These are phyloP conservation scores for Penicillium rolfsii DNA, from an alignment of 2,329 filamentous ascomycete species.

Conservation along the genomic window DNA sequence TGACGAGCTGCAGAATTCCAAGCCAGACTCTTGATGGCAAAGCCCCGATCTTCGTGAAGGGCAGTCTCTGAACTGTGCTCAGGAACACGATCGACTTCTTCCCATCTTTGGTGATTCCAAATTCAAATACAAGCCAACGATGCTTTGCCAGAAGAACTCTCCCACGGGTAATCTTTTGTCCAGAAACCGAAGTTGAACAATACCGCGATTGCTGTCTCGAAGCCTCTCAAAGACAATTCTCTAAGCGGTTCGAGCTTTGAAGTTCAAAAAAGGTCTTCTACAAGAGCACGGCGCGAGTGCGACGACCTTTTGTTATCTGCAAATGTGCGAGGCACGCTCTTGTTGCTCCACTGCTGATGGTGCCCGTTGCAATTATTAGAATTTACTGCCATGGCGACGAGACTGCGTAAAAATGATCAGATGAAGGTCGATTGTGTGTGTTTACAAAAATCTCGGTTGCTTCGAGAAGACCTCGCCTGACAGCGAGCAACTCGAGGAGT, in stretches of 20 bases:
- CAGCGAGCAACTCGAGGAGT: background rate
- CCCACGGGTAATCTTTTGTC: background rate
- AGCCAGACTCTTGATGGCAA: background rate
- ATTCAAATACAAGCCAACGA: background rate
- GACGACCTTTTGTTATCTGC: background rate
- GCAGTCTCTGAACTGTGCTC: background rate
- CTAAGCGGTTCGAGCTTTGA: background rate
- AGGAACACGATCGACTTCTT: background rate
- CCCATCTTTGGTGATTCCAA: background rate
- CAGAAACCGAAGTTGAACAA: background rate
- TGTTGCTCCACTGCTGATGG: background rate
- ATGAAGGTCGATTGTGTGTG: background rate
- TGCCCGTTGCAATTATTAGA: background rate
- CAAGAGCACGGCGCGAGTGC: background rate
- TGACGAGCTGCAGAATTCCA: background rate
- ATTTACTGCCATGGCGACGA: background rate
- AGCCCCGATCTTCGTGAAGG: background rate
- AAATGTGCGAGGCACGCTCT: background rate
- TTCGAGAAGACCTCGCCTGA: background rate
- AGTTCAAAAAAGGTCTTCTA: background rate
- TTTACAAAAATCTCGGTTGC: background rate
- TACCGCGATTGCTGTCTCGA: background rate
- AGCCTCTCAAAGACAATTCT: background rate
- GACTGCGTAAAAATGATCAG: background rate
- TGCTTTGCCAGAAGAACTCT: background rate